Evolutionary conservation across 2,329 filamentous ascomycete species (phyloP), one percentile per base, ranked within the genome.

Genomic region (Penicillium hordei): DNA sequence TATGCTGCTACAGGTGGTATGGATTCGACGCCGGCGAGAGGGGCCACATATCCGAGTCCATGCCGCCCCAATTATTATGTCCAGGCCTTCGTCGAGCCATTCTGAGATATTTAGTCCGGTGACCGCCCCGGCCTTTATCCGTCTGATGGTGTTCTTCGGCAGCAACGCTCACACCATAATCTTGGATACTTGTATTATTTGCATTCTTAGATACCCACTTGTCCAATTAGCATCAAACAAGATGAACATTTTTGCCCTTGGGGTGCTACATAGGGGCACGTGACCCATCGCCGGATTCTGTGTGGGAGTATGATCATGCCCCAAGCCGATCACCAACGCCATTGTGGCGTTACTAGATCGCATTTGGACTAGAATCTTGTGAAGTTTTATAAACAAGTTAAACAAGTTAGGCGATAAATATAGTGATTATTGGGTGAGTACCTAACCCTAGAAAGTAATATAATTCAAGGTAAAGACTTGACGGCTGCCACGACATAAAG

Each of bases 171-270:
- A 27, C 15, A 8, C 39, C 39, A 42, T 9, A 23, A 10, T 46
- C 33, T 17, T 39, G 23, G 17, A 51, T 34, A 34, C 43, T 52
- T 55, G 48, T 64, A 54, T 50, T 53, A 51, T 57, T 34, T 55
- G 27, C 43, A 42, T n/a, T 45, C 60, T 43, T 59, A 61, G 64
- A 66, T 65, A 66, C 64, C 64, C 62, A 55, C 13, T 53, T 51
- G 55, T 59, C 25, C 50, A 40, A 53, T 34, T 53, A 53, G 42
- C 34, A 51, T 43, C 38, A 40, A 56, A 39, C 13, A 36, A 48
- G 13, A 48, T 48, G 12, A 50, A 43, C 45, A 49, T 34, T 42
- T 25, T 38, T 34, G 36, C 19, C 21, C 8, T 40, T 34, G 15
- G 36, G 36, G 8, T 55, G 27, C 38, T 43, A 55, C 17, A 21